Base-by-base conservation (phyloP, 345 rosid species). In the Pugionium dolabratum region DNA sequence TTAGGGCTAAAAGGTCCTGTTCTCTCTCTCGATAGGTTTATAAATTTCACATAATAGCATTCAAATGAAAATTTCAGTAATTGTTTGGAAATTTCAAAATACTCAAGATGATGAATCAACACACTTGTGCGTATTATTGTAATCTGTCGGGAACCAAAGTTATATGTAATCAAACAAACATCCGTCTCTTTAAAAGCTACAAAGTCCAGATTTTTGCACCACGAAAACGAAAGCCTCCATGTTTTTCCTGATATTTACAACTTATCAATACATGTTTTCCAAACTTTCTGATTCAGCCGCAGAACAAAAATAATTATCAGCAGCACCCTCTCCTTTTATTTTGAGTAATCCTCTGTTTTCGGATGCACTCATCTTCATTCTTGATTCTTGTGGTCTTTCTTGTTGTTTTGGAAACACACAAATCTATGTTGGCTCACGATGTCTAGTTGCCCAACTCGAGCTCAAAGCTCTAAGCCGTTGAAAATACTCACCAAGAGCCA, bases 401-500 rank as follows among this genome's bases (percentile, higher is more conserved):
- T 11, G 28, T 48, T 49, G 39, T 28, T 18, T 36, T 39, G 31
- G 0, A 57, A 56, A n/a, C 53, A 36, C 59, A 47, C 54, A 34
- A 56, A 72, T 47, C 63, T 73, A 73, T 25, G 77, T 75, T 69
- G 96, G 85, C 60, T 90, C 87, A 1, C 70, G 84, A 44, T 78
- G 81, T 44, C 82, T 83, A 41, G 76, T 74, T 5, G 87, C 85
- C 95, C 96, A 90, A 27, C 80, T 66, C 30, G 82, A 70, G 67
- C 97, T 94, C 58, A 90, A 67, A 42, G 80, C 87, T 47, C 90
- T 78, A 34, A 86, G 87, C 51, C 93, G 81, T 62, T 86, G 85
- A 62, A 83, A 85, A 80, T 90, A 90, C 79, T 94, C 96, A 30
- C 95, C 96, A 68, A 88, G 77, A 9, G 89, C 93, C 25, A 88